These are phyloP conservation scores for Aspergillus awamori DNA, from an alignment of 2,329 filamentous ascomycete genomes.

Conservation along the genomic window DNA sequence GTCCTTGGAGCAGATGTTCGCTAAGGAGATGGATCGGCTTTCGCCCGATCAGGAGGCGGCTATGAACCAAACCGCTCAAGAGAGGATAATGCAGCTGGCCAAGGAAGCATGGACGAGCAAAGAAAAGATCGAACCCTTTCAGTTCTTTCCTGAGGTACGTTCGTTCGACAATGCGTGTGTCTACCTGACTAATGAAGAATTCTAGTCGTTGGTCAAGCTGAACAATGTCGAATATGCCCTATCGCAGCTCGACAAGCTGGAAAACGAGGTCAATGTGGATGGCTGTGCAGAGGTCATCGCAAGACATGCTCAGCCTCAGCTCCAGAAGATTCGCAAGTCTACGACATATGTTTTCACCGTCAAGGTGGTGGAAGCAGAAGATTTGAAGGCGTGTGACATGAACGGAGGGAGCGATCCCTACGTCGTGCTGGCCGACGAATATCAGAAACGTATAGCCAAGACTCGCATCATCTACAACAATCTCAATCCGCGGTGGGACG, in stretches of 20 bases:
- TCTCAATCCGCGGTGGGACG: conserved; percentile 94
- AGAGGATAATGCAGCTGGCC: conserved; percentile 89
- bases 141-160: conserved; percentile 87
- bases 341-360: conserved; percentile 97
- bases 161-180: neutral
- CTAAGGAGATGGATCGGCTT: conserved; percentile 88
- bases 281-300: conserved; percentile 81
- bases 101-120: conserved; percentile 91
- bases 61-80: conserved; percentile 77
- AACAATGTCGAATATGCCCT: conserved; percentile 98
- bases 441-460: conserved; percentile 93
- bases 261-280: conserved; percentile 88
- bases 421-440: conserved; percentile 94
- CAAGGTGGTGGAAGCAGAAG: conserved; percentile 97
- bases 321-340: conserved; percentile 68
- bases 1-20: conserved; percentile 80
- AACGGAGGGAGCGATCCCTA: conserved; percentile 95
- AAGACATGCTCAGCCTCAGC: conserved; percentile 70
- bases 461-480: conserved; percentile 88
- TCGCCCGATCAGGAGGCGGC: conserved; percentile 84
- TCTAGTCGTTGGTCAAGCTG: conserved; percentile 89
- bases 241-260: conserved; percentile 85
- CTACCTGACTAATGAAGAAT: conserved; percentile 32
- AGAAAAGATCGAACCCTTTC: conserved; percentile 93
- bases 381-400: conserved; percentile 96